Evolutionary conservation across 1,139 yeast species (phyloP).

Genomic region (Taiozyma onychis): DNA sequence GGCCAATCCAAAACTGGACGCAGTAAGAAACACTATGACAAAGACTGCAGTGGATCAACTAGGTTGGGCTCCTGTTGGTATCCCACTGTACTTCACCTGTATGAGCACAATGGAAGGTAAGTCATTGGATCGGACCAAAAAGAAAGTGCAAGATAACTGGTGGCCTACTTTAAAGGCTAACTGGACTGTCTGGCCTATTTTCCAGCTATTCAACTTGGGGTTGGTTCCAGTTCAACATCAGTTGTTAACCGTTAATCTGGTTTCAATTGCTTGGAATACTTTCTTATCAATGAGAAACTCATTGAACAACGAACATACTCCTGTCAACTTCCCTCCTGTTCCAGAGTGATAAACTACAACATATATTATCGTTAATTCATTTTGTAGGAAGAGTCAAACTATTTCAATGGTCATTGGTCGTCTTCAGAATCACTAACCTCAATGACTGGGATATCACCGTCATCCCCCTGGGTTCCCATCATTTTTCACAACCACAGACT

Average conservation of each 20-base stretch:
- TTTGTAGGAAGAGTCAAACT: not conserved
- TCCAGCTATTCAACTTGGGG: conserved; percentile 68
- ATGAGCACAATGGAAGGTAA: conserved; percentile 64
- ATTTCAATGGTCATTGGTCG: not conserved
- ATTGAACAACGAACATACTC: conserved; percentile 14
- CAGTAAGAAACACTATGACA: conserved; percentile 30
- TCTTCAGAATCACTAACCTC: not conserved
- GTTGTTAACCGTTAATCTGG: conserved; percentile 59
- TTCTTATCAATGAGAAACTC: conserved; percentile 55
- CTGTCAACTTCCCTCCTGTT: conserved; percentile 33
- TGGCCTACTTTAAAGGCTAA: conserved; percentile 59
- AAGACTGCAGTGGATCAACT: conserved; percentile 70
- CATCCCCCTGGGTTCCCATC: not conserved
- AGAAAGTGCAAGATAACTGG: conserved; percentile 45
- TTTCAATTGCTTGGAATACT: conserved; percentile 84
- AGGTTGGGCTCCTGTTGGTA: conserved; percentile 69
- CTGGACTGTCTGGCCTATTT: conserved; percentile 86
- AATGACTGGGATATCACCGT: not conserved
- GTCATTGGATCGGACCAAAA: conserved; percentile 29
- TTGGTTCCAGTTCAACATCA: conserved; percentile 67
- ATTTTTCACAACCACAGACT: not conserved
- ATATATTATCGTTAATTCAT: not conserved
- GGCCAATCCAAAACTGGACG: conserved; percentile 24
- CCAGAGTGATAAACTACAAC: conserved; percentile 24
- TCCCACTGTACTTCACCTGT: conserved; percentile 60